Evolutionary conservation across 345 rosid genomes (phyloP), one percentile per base, ranked within the genome.

Genomic region (Lepidium aucheri): DNA sequence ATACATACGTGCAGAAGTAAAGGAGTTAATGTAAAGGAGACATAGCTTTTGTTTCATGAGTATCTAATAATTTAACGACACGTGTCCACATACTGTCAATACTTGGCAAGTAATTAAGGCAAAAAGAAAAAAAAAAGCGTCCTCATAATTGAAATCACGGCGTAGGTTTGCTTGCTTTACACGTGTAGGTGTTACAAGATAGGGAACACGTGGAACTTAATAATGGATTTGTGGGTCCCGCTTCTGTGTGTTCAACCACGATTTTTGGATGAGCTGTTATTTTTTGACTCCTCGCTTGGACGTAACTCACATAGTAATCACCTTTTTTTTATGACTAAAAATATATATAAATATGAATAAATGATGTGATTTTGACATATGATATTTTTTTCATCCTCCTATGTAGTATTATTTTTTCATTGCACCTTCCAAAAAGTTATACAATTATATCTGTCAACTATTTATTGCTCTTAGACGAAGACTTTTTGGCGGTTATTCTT

Each of bases 101-200:
- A 65, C 66, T 65, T 65, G 47, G 66, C 8, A 50, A 32, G 40
- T 66, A 60, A 38, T 51, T 44, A 73, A 52, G 42, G 8, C 67
- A 8, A 52, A 66, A 63, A 46, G 42, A 54, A 66, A 22, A 15
- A 11, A 15, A 47, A 32, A 18, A 59, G 63, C 42, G 13, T 53
- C 64, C 35, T 22, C 4, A 53, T 74, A 5, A 74, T 74, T 74
- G 68, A 61, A 53, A 67, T 67, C 77, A 74, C 69, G 77, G 69
- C 63, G 52, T 60, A 53, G 53, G 68, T 44, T 67, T 53, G 52
- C 17, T 11, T 13, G 40, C 63, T 61, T 44, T 67, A 67, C 69
- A 74, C 38, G 73, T 41, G 77, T 67, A 33, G 7, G 8, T 30
- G 26, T 66, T 51, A 60, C 26, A 52, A 38, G 55, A 60, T 10